A percentile compares a stretch with the other conserved stretches of the same genome.
phyloP scores from a whole-genome alignment of 306 rosid species.

The Quercus ilex region DNA sequence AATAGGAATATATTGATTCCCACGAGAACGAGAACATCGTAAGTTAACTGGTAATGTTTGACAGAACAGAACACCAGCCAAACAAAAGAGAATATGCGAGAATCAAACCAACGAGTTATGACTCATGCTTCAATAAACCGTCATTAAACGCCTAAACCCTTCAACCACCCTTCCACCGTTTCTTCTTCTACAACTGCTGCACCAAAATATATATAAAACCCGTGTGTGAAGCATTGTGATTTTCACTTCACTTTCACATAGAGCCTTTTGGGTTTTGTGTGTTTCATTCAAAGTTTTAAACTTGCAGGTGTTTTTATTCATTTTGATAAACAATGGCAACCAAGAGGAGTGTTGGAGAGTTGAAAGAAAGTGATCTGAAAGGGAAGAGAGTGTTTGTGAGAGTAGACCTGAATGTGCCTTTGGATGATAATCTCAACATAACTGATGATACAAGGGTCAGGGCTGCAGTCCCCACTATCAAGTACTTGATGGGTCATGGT shows the following conservation, averaged over 20 bases:
- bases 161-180: not conserved
- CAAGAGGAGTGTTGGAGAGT: constrained; percentile 74
- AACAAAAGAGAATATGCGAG: not conserved
- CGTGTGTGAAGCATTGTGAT: not conserved
- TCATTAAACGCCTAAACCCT: too few relatives aligned
- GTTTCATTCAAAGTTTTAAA: not conserved
- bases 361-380: constrained; percentile 83
- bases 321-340: constrained; percentile 57
- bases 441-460: constrained; percentile 90
- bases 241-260: not conserved
- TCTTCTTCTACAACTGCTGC: not conserved
- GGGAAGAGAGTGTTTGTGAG: constrained; percentile 87
- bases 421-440: constrained; percentile 70
- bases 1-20: too few relatives aligned
- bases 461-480: constrained; percentile 85
- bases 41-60: too few relatives aligned
- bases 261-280: not conserved
- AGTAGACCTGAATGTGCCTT: constrained; percentile 90
- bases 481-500: constrained; percentile 63
- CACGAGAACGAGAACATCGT: too few relatives aligned
- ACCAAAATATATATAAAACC: not conserved
- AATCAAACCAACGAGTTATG: not conserved
- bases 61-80: not conserved
- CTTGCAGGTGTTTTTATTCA: constrained; percentile 5
- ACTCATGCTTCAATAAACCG: not conserved